Evolutionary conservation across 306 rosid genomes (phyloP), one percentile per base, ranked within the genome.

Genomic region (Cucumis melo): DNA sequence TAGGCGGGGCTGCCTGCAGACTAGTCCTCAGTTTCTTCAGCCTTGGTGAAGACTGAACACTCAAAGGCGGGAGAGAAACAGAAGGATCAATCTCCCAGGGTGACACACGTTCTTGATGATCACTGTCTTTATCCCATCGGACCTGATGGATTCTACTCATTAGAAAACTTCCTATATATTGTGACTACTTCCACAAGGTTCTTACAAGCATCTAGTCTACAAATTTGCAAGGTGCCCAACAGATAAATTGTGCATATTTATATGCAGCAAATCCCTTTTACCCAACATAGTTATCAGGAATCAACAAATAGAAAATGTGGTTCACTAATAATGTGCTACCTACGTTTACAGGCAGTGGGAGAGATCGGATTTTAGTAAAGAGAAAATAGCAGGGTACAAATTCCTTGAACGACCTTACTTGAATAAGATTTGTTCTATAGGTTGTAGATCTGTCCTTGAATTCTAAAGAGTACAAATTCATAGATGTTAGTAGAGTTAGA

Each of bases 21-120:
- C 89, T 83, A 57, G 91, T 86, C 90, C 97, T 88, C 92, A 87
- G 86, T 85, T 88, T 93, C 89, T 93, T 93, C 83, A 93, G 82
- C 83, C 94, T 90, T 44, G 97, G 96, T 19, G 98, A 91, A 71
- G 94, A 88, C 85, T 93, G 98, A 79, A 91, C 86, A 88, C 87
- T 90, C 87, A 93, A 78, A 17, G 94, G 92, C 34, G 94, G 92
- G 78, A 90, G 91, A 83, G 97, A 88, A 54, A 81, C 92, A 54
- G 90, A 91, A 85, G 88, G 86, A 82, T 93, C 98, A 50, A 93
- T 87, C 86, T 93, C 98, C 98, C 98, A 93, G 2, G 92, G 88
- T 55, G 96, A 93, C 76, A 93, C 91, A 73, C 88, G 87, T 75
- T 90, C 96, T 84, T 85, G 90, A 82, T 85, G 90, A 82, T 83